Evolutionary conservation across 768 basidiomycete species (phyloP), one percentile per base, ranked within the genome.

Genomic region (Rhizopogon rudus): DNA sequence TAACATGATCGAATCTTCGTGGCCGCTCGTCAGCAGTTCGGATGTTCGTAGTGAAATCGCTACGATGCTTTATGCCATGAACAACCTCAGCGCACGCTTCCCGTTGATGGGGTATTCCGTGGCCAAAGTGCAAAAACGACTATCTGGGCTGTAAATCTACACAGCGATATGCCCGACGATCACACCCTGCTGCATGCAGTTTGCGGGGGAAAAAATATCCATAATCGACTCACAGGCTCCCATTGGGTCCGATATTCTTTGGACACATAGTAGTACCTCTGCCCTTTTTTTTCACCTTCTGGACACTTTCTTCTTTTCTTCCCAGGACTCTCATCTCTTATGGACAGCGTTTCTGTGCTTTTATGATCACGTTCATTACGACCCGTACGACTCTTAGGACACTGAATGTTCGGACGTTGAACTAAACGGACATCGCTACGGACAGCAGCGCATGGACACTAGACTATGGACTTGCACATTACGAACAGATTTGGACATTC

Each of bases 11-110:
- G 84, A 86, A 64, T 67, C 78, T 13, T 76, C 86, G 40, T 89
- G 87, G 84, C 78, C 85, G 9, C 71, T 80, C 39, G 72, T 80
- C 58, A 79, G 80, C 63, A 76, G 74, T 54, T 70, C 77, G 53
- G 86, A 88, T 56, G 69, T 84, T 52, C 81, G 83, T 57, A 79
- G 73, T 61, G 86, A 88, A 56, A 79, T 88, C 41, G 76, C 74
- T 35, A 75, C 80, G 16, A 67, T 90, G 50, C 72, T 86, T 29
- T 85, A 79, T 60, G 84, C 83, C 57, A 81, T 89, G 79, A 83
- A 75, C 55, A 79, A 73, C 54, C 78, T 89, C 44, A 77, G 79
- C 56, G 67, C 79, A 10, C 75, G 76, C 45, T 87, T 84, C 66
- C 87, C 87, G 33, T 71, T 89, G 57, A 72, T 85, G 55, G 62